A percentile compares a stretch with the other conserved stretches of the same genome.
Evolutionary conservation across 495 filamentous ascomycete genomes (phyloP).

Genomic region (Penicillium longicatenatum): DNA sequence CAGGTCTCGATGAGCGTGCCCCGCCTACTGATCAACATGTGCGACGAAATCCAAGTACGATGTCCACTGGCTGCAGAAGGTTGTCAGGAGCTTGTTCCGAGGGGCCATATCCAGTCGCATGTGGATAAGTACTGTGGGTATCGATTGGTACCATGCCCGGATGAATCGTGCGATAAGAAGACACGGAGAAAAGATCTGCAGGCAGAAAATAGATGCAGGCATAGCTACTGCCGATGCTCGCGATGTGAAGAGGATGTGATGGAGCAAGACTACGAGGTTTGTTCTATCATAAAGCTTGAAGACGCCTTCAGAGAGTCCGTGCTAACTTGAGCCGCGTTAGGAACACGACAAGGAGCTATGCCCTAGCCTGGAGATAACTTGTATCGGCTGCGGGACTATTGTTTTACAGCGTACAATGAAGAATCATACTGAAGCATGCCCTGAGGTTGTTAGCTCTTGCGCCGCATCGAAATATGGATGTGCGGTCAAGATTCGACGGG

Average conservation of each 20-base stretch:
- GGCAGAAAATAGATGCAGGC: slow-evolving; percentile 53
- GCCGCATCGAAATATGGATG: slow-evolving; percentile 60
- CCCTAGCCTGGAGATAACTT: slow-evolving; percentile 49
- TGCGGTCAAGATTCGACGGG: slow-evolving; percentile 49
- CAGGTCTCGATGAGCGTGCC: slow-evolving; percentile 47
- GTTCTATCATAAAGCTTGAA: slow-evolving; percentile 9
- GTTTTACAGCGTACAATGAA: slow-evolving; percentile 51
- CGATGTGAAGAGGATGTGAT: slow-evolving; percentile 57
- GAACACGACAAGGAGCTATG: slow-evolving; percentile 54
- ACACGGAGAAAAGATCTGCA: slow-evolving; percentile 49
- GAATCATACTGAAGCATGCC: slow-evolving; percentile 54
- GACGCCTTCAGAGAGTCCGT: neutral
- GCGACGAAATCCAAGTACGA: slow-evolving; percentile 72
- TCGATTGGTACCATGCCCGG: slow-evolving; percentile 64
- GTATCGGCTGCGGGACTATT: slow-evolving; percentile 53
- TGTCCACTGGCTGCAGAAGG: slow-evolving; percentile 67
- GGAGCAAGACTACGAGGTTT: slow-evolving; percentile 60
- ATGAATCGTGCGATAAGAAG: slow-evolving; percentile 48
- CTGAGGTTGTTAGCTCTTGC: slow-evolving; percentile 55
- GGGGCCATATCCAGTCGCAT: slow-evolving; percentile 72
- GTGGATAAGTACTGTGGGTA: slow-evolving; percentile 74
- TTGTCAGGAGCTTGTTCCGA: slow-evolving; percentile 61
- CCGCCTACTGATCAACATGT: slow-evolving; percentile 62
- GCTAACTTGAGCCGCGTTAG: slow-evolving; percentile 20
- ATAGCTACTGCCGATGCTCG: slow-evolving; percentile 54